A percentile compares a stretch with the other conserved stretches of the same genome.
phyloP scores from a whole-genome alignment of 2,329 filamentous ascomycete species.

The Aspergillus floridensis region DNA sequence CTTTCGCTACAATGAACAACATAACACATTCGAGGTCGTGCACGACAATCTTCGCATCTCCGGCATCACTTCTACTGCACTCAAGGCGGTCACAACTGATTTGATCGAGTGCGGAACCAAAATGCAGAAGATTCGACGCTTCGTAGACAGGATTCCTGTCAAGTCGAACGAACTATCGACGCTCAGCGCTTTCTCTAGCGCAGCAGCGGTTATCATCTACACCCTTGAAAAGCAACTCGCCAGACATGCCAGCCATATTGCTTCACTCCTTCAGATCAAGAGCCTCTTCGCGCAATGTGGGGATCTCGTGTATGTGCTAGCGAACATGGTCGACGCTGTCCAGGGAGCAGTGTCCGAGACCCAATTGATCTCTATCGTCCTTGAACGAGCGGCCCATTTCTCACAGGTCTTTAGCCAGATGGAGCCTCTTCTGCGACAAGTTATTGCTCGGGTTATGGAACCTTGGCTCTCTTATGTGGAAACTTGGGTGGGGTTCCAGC shows the following conservation, averaged over 20 bases:
- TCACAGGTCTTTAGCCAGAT: constrained; percentile 64
- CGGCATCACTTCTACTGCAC: constrained; percentile 49
- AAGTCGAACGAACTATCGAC: constrained; percentile 30
- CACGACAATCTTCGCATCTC: constrained; percentile 48
- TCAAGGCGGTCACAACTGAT: constrained; percentile 33
- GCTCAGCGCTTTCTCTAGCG: constrained; percentile 36
- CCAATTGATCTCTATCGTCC: constrained; percentile 60
- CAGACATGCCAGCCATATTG: constrained; percentile 21
- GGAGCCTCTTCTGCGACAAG: constrained; percentile 63
- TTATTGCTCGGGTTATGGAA: constrained; percentile 60
- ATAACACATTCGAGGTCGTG: constrained; percentile 38
- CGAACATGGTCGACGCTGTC: constrained; percentile 44
- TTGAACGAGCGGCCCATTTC: constrained; percentile 60
- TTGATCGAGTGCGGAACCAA: constrained; percentile 37
- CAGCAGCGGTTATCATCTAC: constrained; percentile 34
- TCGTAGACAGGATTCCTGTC: constrained; percentile 29
- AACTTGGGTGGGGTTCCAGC: constrained; percentile 70
- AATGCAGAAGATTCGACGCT: constrained; percentile 37
- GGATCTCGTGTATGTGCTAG: constrained; percentile 36
- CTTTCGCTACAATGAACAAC: constrained; percentile 41
- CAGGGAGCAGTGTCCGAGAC: constrained; percentile 56
- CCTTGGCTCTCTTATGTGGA: constrained; percentile 68
- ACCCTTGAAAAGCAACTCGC: constrained; percentile 38
- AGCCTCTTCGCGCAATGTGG: constrained; percentile 40
- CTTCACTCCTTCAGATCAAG: constrained; percentile 38